These are phyloP conservation scores for Gleditsia sinensis DNA, from an alignment of 306 rosid species.

Conservation along the genomic window DNA sequence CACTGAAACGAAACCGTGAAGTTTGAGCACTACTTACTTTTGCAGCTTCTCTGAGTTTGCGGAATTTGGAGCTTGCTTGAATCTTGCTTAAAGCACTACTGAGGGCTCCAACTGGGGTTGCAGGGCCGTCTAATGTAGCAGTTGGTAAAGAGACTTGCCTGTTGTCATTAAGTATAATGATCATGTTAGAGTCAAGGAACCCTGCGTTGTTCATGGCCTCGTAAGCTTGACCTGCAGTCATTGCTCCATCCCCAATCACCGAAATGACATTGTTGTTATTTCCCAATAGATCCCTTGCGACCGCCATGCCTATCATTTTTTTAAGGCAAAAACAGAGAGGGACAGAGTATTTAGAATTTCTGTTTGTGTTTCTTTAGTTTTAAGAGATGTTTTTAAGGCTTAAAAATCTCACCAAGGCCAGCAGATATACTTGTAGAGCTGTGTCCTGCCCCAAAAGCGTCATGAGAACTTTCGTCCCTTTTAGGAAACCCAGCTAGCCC, in stretches of 20 bases:
- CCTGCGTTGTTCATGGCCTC: slow-evolving; percentile 93
- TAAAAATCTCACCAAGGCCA: slow-evolving; percentile 57
- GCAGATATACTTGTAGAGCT: slow-evolving; percentile 91
- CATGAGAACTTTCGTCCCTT: slow-evolving; percentile 70
- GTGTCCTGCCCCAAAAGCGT: slow-evolving; percentile 78
- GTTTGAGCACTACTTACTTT: slow-evolving; percentile 51
- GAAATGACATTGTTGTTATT: slow-evolving; percentile 62
- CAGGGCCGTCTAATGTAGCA: slow-evolving; percentile 84
- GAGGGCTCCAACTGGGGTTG: slow-evolving; percentile 81
- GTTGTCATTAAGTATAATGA: slow-evolving; percentile 70
- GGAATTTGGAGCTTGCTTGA: slow-evolving; percentile 68
- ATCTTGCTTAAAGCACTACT: slow-evolving; percentile 62
- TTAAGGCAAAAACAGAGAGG: not conserved
- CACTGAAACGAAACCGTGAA: slow-evolving; percentile 4
- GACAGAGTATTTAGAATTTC: not conserved
- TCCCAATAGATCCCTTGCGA: slow-evolving; percentile 70
- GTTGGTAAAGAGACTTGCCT: slow-evolving; percentile 83
- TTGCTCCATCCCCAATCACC: slow-evolving; percentile 87
- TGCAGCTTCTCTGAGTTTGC: slow-evolving; percentile 74
- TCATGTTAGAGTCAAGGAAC: slow-evolving; percentile 62
- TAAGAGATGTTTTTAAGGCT: not conserved
- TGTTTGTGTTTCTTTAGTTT: not conserved
- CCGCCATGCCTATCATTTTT: slow-evolving; percentile 71
- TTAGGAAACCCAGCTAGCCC: slow-evolving; percentile 84
- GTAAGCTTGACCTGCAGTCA: slow-evolving; percentile 87